A percentile compares a stretch with the other conserved stretches of the same genome.
Evolutionary conservation across 768 basidiomycete genomes (phyloP).

Genomic region (Termitomyces sp.): DNA sequence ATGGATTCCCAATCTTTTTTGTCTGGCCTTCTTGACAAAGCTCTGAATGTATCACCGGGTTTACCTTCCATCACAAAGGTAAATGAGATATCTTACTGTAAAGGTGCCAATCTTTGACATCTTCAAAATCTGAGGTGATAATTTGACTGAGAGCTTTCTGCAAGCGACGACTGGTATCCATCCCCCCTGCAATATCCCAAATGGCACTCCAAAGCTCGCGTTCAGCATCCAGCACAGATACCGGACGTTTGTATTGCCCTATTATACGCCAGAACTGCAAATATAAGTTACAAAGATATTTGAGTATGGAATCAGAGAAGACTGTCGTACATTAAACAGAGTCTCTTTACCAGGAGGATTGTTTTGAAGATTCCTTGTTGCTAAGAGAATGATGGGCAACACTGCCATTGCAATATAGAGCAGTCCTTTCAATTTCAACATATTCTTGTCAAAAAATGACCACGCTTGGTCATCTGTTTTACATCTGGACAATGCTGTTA

Average conservation of each 20-base stretch:
- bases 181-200: background rate
- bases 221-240: background rate
- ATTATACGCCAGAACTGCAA: background rate
- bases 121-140: background rate
- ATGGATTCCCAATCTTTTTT: background rate
- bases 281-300: background rate
- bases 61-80: background rate
- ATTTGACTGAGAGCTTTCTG: background rate
- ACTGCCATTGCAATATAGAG: background rate
- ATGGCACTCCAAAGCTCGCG: background rate
- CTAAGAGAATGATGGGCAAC: background rate
- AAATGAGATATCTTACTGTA: background rate
- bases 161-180: background rate
- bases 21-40: background rate
- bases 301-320: background rate
- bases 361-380: background rate
- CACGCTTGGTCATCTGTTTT: background rate
- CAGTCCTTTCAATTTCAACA: background rate
- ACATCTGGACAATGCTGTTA: background rate
- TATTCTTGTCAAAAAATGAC: background rate
- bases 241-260: background rate
- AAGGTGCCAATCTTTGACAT: background rate
- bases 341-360: background rate
- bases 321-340: background rate
- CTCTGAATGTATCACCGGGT: background rate